Percentiles rank a stretch among this genome's conserved stretches.
Evolutionary conservation across 2,329 filamentous ascomycete species (phyloP).

Genomic region (Phialocephala subalpina): DNA sequence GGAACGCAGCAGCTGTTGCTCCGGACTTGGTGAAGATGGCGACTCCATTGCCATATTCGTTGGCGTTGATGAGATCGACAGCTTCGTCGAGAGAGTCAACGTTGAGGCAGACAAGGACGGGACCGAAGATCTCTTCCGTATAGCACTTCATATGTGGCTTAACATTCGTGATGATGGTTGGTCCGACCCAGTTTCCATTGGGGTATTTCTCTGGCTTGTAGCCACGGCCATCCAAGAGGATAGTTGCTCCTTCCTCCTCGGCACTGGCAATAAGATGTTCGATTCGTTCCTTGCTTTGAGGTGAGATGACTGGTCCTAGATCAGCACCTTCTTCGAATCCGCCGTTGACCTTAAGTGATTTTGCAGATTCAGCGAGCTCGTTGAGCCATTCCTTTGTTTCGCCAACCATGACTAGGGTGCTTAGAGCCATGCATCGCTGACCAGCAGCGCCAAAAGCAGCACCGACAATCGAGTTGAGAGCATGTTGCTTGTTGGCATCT

Average conservation of each 20-base stretch:
- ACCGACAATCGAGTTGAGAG: conserved; percentile 83
- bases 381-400: conserved; percentile 85
- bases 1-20: conserved; percentile 79
- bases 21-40: conserved; percentile 86
- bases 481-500: conserved; percentile 91
- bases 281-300: conserved; percentile 80
- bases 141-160: conserved; percentile 86
- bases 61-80: conserved; percentile 82
- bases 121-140: conserved; percentile 85
- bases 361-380: conserved; percentile 80
- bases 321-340: conserved; percentile 84
- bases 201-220: conserved; percentile 80
- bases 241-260: conserved; percentile 81
- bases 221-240: conserved; percentile 82
- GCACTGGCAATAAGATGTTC: conserved; percentile 78
- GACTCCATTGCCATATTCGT: conserved; percentile 87
- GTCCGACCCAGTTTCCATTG: conserved; percentile 85
- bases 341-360: conserved; percentile 76
- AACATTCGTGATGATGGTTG: conserved; percentile 84
- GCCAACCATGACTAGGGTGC: conserved; percentile 83
- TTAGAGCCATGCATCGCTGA: conserved; percentile 87
- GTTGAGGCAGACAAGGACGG: conserved; percentile 83
- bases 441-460: conserved; percentile 87
- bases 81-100: conserved; percentile 81
- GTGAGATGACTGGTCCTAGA: conserved; percentile 82